These are phyloP conservation scores for Crucihimalaya himalaica DNA, from an alignment of 345 rosid genomes.

Conservation along the genomic window DNA sequence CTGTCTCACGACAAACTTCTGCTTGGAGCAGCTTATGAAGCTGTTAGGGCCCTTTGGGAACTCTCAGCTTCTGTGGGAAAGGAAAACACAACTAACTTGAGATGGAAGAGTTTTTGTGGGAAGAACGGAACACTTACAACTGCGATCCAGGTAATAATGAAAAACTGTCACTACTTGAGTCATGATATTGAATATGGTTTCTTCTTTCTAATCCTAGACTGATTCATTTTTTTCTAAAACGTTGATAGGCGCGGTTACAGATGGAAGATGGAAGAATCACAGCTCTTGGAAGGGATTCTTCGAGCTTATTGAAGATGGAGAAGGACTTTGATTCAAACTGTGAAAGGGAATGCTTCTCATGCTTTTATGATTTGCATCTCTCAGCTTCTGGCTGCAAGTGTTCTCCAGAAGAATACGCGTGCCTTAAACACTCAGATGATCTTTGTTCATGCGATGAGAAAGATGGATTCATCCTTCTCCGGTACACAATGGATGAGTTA, in stretches of 20 bases:
- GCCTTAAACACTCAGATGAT: slow-evolving; percentile 69
- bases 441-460: slow-evolving; percentile 66
- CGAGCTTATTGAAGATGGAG: slow-evolving; percentile 59
- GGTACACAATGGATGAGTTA: slow-evolving; percentile 64
- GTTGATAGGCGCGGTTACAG: slow-evolving; percentile 62
- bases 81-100: slow-evolving; percentile 53
- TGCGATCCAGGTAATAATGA: slow-evolving; percentile 64
- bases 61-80: slow-evolving; percentile 45
- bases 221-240: background rate
- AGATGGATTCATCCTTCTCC: slow-evolving; percentile 53
- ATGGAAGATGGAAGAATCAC: slow-evolving; percentile 68
- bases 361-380: slow-evolving; percentile 82
- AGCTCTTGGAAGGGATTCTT: slow-evolving; percentile 46
- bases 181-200: slow-evolving; percentile 6
- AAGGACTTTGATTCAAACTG: slow-evolving; percentile 55
- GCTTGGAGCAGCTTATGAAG: slow-evolving; percentile 66
- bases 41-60: slow-evolving; percentile 68
- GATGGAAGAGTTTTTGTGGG: slow-evolving; percentile 82
- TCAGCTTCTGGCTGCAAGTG: slow-evolving; percentile 88
- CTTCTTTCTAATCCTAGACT: background rate
- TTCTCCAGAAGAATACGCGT: slow-evolving; percentile 69
- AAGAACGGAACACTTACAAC: slow-evolving; percentile 75
- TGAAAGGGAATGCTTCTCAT: slow-evolving; percentile 83
- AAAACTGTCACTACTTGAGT: background rate
- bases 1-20: slow-evolving; percentile 92